Evolutionary conservation across 2,329 filamentous ascomycete genomes (phyloP).

Genomic region (Hymenoscyphus fraxineus): DNA sequence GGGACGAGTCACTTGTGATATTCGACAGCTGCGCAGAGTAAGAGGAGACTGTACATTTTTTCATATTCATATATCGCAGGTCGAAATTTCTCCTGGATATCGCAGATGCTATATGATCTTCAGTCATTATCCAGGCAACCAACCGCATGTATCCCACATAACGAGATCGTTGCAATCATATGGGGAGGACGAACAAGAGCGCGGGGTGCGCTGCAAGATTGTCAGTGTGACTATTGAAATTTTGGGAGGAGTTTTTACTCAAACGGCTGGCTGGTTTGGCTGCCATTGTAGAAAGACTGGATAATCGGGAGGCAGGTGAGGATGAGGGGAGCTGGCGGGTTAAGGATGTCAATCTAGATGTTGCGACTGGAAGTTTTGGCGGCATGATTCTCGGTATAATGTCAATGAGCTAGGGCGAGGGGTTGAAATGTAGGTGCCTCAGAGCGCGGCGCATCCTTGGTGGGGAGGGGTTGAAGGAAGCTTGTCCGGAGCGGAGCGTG

Average conservation of each 20-base stretch:
- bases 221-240: conserved; percentile 8
- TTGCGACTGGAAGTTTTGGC: background rate
- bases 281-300: conserved; percentile 12
- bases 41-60: conserved; percentile 57
- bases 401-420: too few species aligned
- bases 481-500: too few species aligned
- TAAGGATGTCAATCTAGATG: background rate
- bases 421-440: too few species aligned
- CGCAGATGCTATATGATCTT: conserved; percentile 67
- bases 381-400: background rate
- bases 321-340: background rate
- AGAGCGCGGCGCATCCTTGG: too few species aligned
- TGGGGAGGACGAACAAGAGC: conserved; percentile 23
- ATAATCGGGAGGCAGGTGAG: background rate
- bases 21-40: conserved; percentile 1
- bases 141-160: background rate
- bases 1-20: background rate
- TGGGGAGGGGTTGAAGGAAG: too few species aligned
- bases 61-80: conserved; percentile 79
- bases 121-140: background rate
- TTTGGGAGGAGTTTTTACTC: conserved; percentile 13
- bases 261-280: conserved; percentile 20
- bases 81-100: conserved; percentile 91
- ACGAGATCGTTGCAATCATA: background rate
- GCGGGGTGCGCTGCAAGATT: conserved; percentile 21